These are phyloP conservation scores for Paecilomyces dactylethromorphus DNA, from an alignment of 2,329 filamentous ascomycete species.

Conservation along the genomic window DNA sequence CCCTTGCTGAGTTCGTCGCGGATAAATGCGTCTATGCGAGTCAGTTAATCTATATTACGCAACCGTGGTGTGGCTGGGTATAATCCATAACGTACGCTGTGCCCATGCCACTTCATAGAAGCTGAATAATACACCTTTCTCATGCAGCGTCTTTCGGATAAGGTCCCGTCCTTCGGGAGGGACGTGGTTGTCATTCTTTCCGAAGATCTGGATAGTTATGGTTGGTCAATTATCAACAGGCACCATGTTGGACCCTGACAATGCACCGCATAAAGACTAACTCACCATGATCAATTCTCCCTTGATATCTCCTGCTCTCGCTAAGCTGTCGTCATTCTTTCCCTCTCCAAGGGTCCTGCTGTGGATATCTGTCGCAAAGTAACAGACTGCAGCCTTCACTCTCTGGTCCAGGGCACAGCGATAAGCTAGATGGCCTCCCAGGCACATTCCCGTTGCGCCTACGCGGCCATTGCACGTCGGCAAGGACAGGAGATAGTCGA, in stretches of 20 bases:
- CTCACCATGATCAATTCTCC: slow-evolving; percentile 69
- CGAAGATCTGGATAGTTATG: slow-evolving; percentile 58
- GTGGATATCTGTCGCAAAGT: slow-evolving; percentile 92
- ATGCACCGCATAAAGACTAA: not conserved
- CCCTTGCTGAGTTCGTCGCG: slow-evolving; percentile 88
- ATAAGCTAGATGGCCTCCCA: slow-evolving; percentile 81
- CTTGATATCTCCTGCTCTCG: slow-evolving; percentile 59
- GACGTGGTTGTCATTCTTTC: slow-evolving; percentile 85
- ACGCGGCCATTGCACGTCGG: slow-evolving; percentile 75
- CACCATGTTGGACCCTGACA: not conserved
- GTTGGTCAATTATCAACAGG: not conserved
- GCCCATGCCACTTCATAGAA: slow-evolving; percentile 92
- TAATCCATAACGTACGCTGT: slow-evolving; percentile 53
- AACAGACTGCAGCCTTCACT: slow-evolving; percentile 71
- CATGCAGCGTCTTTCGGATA: slow-evolving; percentile 74
- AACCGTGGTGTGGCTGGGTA: not conserved
- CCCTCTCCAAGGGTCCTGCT: slow-evolving; percentile 65
- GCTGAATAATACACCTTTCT: slow-evolving; percentile 65
- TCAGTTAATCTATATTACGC: slow-evolving; percentile 5
- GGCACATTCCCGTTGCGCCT: slow-evolving; percentile 81
- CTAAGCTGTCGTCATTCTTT: slow-evolving; percentile 57
- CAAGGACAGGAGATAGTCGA: slow-evolving; percentile 64
- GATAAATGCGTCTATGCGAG: slow-evolving; percentile 70
- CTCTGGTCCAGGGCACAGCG: slow-evolving; percentile 67
- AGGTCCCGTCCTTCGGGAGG: slow-evolving; percentile 74